A percentile compares a stretch with the other conserved stretches of the same genome.
phyloP scores from a whole-genome alignment of 2,329 filamentous ascomycete genomes.

The Ophiocordyceps unilateralis region DNA sequence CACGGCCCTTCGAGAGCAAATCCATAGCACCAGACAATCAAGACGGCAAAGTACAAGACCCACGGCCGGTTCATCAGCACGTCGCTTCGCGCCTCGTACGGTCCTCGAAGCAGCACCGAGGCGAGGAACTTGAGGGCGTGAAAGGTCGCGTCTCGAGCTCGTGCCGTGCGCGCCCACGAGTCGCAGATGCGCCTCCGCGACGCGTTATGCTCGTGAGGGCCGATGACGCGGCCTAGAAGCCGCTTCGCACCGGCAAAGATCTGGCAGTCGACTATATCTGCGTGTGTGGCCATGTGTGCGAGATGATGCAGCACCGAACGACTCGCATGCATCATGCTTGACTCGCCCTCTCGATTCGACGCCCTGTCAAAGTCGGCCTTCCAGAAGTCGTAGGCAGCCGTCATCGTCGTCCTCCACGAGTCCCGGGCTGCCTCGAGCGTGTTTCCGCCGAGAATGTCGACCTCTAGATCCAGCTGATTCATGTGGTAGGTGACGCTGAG shows the following conservation, averaged over 20 bases:
- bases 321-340: no score
- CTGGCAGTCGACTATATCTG: slow-evolving; percentile 93
- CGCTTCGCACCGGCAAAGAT: slow-evolving; percentile 82
- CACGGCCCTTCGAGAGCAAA: slow-evolving; percentile 76
- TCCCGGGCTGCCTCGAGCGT: slow-evolving; percentile 75
- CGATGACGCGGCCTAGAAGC: slow-evolving; percentile 72
- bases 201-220: slow-evolving; percentile 60
- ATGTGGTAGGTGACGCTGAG: slow-evolving; percentile 94
- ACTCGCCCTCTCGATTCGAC: no score
- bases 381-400: slow-evolving; percentile 79
- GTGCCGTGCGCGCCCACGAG: slow-evolving; percentile 73
- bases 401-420: slow-evolving; percentile 76
- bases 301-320: slow-evolving; percentile 87
- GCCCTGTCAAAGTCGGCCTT: slow-evolving; percentile 34
- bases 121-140: slow-evolving; percentile 81
- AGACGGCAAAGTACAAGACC: slow-evolving; percentile 83
- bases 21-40: slow-evolving; percentile 92
- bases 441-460: slow-evolving; percentile 59
- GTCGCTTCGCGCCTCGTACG: slow-evolving; percentile 75
- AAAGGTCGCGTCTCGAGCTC: slow-evolving; percentile 78
- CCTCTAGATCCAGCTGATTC: slow-evolving; percentile 88
- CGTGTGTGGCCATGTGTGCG: slow-evolving; percentile 95
- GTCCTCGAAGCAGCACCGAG: slow-evolving; percentile 44
- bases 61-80: slow-evolving; percentile 81
- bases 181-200: slow-evolving; percentile 75